phyloP scores from a whole-genome alignment of 176 grass and related monocot genomes.

The Hsuehochloa calcarea region DNA sequence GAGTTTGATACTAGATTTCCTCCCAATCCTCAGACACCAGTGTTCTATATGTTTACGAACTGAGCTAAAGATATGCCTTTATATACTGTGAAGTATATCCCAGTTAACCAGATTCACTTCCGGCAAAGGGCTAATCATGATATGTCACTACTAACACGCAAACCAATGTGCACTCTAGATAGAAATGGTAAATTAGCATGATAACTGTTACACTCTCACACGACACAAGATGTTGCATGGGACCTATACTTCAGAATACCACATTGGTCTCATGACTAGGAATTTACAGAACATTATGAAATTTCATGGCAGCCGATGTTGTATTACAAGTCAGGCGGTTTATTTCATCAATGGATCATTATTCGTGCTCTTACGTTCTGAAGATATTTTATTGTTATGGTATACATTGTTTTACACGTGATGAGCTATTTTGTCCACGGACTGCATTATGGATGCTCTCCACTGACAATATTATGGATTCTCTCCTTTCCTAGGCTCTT shows the following conservation, averaged over 20 bases:
- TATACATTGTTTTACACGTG: neutral
- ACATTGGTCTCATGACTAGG: neutral
- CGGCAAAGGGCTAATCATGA: neutral
- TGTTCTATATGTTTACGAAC: neutral
- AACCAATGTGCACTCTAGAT: neutral
- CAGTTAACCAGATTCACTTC: slow-evolving; percentile 19
- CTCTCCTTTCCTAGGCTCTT: slow-evolving; percentile 59
- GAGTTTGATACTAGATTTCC: neutral
- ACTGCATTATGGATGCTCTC: slow-evolving; percentile 8
- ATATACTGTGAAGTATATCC: neutral
- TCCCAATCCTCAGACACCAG: neutral
- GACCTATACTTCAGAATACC: slow-evolving; percentile 9
- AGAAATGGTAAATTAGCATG: neutral
- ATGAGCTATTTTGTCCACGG: neutral
- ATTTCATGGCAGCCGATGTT: neutral
- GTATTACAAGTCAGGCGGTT: neutral
- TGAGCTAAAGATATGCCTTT: neutral
- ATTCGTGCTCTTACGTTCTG: neutral
- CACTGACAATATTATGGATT: neutral
- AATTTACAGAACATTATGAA: neutral
- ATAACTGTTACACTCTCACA: neutral
- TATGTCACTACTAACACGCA: neutral
- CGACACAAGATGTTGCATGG: neutral
- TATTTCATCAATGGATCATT: slow-evolving; percentile 1
- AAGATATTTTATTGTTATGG: slow-evolving; percentile 13